A percentile compares a stretch with the other conserved stretches of the same genome.
Conservation (phyloP, 768 basidiomycete genomes). For the Fistulinella prunicolor region DNA sequence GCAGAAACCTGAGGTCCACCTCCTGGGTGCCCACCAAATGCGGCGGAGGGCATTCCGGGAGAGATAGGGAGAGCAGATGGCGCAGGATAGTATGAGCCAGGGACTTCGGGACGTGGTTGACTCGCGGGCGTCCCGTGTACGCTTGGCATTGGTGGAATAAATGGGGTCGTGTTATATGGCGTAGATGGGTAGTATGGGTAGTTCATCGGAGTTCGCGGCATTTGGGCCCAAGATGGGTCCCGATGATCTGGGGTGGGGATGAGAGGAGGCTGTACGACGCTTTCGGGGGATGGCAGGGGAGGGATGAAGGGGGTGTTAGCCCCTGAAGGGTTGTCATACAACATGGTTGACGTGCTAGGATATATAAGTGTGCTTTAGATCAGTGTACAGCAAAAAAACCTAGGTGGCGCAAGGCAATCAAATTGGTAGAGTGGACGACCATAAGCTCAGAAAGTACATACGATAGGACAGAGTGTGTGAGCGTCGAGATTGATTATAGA, state of each 20-base stretch:
- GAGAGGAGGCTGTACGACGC: slow-evolving; percentile 33
- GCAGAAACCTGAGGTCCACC: slow-evolving; percentile 20
- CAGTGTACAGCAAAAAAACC: slow-evolving; percentile 24
- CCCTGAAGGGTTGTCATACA: slow-evolving; percentile 30
- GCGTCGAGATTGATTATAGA: slow-evolving; percentile 7
- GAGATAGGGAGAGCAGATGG: slow-evolving; percentile 28
- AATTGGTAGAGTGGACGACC: slow-evolving; percentile 5
- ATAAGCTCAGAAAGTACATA: slow-evolving; percentile 10
- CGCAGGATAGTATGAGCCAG: slow-evolving; percentile 32
- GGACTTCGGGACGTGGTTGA: slow-evolving; percentile 25
- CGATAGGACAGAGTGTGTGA: slow-evolving; percentile 8
- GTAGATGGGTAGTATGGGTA: slow-evolving; percentile 41
- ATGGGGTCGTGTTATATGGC: slow-evolving; percentile 38
- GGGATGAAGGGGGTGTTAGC: slow-evolving; percentile 38
- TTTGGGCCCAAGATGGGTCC: slow-evolving; percentile 35
- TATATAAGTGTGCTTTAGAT: slow-evolving; percentile 24
- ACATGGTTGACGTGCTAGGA: slow-evolving; percentile 20
- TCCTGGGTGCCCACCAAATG: slow-evolving; percentile 9
- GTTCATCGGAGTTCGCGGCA: slow-evolving; percentile 31
- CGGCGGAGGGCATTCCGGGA: slow-evolving; percentile 10
- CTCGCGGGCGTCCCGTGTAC: slow-evolving; percentile 22
- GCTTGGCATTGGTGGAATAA: slow-evolving; percentile 36
- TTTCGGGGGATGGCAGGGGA: slow-evolving; percentile 37
- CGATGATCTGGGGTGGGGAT: slow-evolving; percentile 30
- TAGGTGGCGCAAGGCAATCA: slow-evolving; percentile 9